Conservation (phyloP, 148 eudicot genomes). For the Vaccinium macrocarpon region DNA sequence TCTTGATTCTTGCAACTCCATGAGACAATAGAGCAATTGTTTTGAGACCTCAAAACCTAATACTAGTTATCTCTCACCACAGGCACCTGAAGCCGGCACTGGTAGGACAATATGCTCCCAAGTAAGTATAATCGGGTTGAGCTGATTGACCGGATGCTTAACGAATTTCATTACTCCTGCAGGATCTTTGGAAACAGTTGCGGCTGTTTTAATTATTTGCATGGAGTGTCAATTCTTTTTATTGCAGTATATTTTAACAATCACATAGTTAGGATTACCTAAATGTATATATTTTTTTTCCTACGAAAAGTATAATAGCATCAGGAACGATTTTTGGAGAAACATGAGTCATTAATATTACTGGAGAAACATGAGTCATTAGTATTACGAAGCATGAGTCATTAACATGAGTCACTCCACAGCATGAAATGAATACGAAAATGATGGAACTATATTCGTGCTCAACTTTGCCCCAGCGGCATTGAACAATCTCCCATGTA, state of each 20-base stretch:
- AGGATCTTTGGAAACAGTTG: neutral
- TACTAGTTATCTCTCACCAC: neutral
- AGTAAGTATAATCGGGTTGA: neutral
- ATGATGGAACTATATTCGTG: too few relatives aligned
- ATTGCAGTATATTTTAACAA: neutral
- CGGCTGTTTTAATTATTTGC: neutral
- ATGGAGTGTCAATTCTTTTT: neutral
- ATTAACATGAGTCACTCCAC: too few relatives aligned
- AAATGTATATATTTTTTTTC: neutral
- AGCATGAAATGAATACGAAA: too few relatives aligned
- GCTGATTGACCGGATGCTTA: neutral
- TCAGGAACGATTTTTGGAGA: neutral
- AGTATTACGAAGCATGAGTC: neutral
- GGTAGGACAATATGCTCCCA: neutral
- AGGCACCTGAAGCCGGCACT: neutral
- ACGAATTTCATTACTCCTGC: neutral
- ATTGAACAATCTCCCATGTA: too few relatives aligned
- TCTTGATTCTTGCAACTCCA: too few relatives aligned
- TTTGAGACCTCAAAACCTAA: neutral
- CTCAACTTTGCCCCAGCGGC: too few relatives aligned
- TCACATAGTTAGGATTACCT: neutral
- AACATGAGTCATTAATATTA: neutral
- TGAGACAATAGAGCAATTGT: neutral
- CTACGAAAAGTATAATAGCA: neutral
- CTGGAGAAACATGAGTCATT: neutral